Evolutionary conservation across 139 green algal genomes (phyloP), one percentile per base, ranked within the genome.

Genomic region (Volvox reticuliferus): DNA sequence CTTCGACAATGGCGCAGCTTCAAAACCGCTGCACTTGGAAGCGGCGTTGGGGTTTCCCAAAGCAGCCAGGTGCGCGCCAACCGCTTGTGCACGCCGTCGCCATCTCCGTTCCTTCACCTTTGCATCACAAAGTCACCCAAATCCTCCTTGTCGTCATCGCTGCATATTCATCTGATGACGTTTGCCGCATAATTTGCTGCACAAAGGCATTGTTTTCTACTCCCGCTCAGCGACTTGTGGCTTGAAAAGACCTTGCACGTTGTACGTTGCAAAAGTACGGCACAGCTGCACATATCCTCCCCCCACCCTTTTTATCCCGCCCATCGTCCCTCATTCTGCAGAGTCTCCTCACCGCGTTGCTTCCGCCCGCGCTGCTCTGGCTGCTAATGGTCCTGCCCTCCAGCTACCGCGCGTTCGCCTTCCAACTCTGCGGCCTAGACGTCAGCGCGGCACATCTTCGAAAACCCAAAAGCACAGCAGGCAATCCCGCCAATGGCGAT

Each of bases 351-450:
- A 80, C 63, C 35, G 79, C 76, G 1, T 78, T 89, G 17, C 85
- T 89, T 17, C 85, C 85, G 5, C 85, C 85, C 16, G 85, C 85
- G 63, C 76, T 84, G 35, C 87, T 91, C 22, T 86, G 76, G 79
- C 44, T 85, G 35, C 76, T 91, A 24, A 78, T 78, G 62, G 77
- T 91, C 14, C 69, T 89, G 0, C 85, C 85, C 69, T 20, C 37
- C 26, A 55, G 62, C 37, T 89, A 89, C 69, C 37, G 44, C 13
- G 0, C 36, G 65, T 69, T 55, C 28, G 37, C 55, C 26, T 22
- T 89, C 22, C 37, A 30, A 9, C 37, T 89, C 21, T 61, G 16
- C 19, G 69, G 69, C 69, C 50, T 86, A 6, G 78, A 84, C 78
- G 30, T 68, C 36, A 73, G 79, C 50, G 79, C 79, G 0, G 50